A percentile compares a stretch with the other conserved stretches of the same genome.
These are phyloP conservation scores for Penicillium chermesinum DNA, from an alignment of 495 filamentous ascomycete species.

Conservation along the genomic window DNA sequence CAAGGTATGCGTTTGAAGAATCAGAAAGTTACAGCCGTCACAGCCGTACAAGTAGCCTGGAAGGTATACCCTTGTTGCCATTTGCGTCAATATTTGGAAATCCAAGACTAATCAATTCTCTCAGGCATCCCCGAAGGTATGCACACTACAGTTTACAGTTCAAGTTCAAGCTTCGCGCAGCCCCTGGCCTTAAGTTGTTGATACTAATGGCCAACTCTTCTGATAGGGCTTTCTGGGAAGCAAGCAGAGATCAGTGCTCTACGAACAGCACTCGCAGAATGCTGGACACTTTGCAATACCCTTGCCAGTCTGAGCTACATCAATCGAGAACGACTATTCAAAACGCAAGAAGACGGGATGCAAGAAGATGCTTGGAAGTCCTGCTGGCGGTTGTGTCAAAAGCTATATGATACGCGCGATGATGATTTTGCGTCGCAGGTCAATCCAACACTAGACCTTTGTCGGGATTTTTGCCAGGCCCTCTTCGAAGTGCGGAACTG, in stretches of 20 bases:
- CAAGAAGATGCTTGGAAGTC: slow-evolving; percentile 86
- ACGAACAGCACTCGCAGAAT: slow-evolving; percentile 76
- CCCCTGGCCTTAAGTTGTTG: slow-evolving; percentile 7
- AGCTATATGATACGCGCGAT: slow-evolving; percentile 74
- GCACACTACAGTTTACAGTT: not conserved
- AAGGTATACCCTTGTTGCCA: slow-evolving; percentile 55
- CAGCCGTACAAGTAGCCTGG: slow-evolving; percentile 58
- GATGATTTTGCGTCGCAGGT: slow-evolving; percentile 69
- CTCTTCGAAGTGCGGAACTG: slow-evolving; percentile 77
- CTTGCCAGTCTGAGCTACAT: slow-evolving; percentile 78
- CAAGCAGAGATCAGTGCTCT: slow-evolving; percentile 67
- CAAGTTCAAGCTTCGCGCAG: not conserved
- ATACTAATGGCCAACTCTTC: too few relatives aligned
- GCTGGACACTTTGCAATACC: slow-evolving; percentile 92
- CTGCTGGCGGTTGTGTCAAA: slow-evolving; percentile 87
- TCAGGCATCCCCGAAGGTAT: slow-evolving; percentile 45
- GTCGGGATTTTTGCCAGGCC: slow-evolving; percentile 85
- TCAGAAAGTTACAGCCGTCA: slow-evolving; percentile 37
- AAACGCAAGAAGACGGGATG: slow-evolving; percentile 58
- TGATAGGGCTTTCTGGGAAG: slow-evolving; percentile 37
- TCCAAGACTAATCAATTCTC: slow-evolving; percentile 9
- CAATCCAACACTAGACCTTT: slow-evolving; percentile 73
- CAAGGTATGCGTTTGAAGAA: slow-evolving; percentile 63
- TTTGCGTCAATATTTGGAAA: too few relatives aligned
- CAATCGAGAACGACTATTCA: slow-evolving; percentile 74